Conservation (phyloP, 2,329 filamentous ascomycete species). For the Fusarium pseudograminearum region DNA sequence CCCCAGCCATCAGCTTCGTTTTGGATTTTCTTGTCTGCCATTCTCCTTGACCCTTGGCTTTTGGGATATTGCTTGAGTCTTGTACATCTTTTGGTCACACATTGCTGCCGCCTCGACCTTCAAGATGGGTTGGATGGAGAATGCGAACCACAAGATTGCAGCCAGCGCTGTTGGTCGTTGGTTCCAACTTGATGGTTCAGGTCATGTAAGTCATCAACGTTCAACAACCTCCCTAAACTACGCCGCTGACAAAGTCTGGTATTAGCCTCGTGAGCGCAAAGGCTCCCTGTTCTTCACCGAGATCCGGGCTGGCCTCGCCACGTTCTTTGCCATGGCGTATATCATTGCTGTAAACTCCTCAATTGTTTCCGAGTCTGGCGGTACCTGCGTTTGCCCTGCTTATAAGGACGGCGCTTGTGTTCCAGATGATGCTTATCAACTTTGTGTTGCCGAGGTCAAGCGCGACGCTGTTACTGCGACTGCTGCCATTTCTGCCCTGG, state of each 20-base stretch:
- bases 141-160: slow-evolving; percentile 69
- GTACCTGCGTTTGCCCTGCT: slow-evolving; percentile 78
- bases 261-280: slow-evolving; percentile 75
- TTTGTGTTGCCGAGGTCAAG: slow-evolving; percentile 74
- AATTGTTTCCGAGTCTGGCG: slow-evolving; percentile 73
- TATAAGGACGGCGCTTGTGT: slow-evolving; percentile 63
- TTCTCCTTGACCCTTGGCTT: background rate
- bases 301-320: slow-evolving; percentile 83
- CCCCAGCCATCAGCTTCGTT: slow-evolving; percentile 19
- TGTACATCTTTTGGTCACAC: slow-evolving; percentile 12
- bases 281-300: slow-evolving; percentile 85
- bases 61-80: slow-evolving; percentile 18
- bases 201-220: slow-evolving; percentile 72
- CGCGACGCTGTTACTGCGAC: slow-evolving; percentile 87
- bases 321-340: slow-evolving; percentile 75
- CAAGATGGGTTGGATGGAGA: slow-evolving; percentile 63
- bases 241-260: background rate
- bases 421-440: slow-evolving; percentile 67
- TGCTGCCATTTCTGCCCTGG: slow-evolving; percentile 82
- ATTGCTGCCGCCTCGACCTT: slow-evolving; percentile 9
- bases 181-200: slow-evolving; percentile 85
- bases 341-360: slow-evolving; percentile 66
- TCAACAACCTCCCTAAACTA: background rate
- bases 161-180: slow-evolving; percentile 74
- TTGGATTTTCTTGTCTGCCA: slow-evolving; percentile 9